Base-by-base conservation (phyloP, 2,329 filamentous ascomycete genomes). In the Ophiosphaerella narmari region DNA sequence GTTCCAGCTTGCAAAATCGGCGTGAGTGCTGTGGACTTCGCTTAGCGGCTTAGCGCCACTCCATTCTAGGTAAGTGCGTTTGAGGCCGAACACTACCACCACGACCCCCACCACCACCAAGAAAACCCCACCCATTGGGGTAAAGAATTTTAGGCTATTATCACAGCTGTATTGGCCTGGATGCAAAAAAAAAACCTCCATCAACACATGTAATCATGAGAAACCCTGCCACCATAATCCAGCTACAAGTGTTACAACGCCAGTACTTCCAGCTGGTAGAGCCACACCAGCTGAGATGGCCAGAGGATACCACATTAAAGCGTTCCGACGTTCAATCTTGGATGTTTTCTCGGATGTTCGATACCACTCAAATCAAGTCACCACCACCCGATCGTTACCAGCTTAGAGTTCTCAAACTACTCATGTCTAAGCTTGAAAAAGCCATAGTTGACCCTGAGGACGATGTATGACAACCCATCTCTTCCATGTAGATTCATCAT, bases 251-350 rank as follows among this genome's bases (percentile, higher is more conserved):
- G 14, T 85, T 91, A 67, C 86, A 84, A 59, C 81, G 82, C 54
- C 91, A 96, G 68, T 95, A 90, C 67, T 81, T 93, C 31, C 91
- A 97, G 70, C 77, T 92, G 2, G 85, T 86, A 36, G 80, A 92
- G 39, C 75, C 78, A 0, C 70, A 78, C 7, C 70, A 78, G 24
- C 76, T 93, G 32, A 80, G 82, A 40, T 88, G 86, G 69, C 91
- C 91, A 1, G 73, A 81, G 21, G 73, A 77, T 18, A 64, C 78
- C 21, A 67, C 82, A 12, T 77, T 96, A 24, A 82, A 84, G 54
- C 77, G 81, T 24, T 75, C 83, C 9, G 72, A 77, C 3, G 82
- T 87, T 2, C 92, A 96, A 69, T 75, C 83, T 56, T 79, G 79
- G 66, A 76, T 96, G 33, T 90, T 86, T 69, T 67, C 77, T 43